Evolutionary conservation across 2,329 filamentous ascomycete species (phyloP), one percentile per base, ranked within the genome.

Genomic region (Tolypocladium sp.): DNA sequence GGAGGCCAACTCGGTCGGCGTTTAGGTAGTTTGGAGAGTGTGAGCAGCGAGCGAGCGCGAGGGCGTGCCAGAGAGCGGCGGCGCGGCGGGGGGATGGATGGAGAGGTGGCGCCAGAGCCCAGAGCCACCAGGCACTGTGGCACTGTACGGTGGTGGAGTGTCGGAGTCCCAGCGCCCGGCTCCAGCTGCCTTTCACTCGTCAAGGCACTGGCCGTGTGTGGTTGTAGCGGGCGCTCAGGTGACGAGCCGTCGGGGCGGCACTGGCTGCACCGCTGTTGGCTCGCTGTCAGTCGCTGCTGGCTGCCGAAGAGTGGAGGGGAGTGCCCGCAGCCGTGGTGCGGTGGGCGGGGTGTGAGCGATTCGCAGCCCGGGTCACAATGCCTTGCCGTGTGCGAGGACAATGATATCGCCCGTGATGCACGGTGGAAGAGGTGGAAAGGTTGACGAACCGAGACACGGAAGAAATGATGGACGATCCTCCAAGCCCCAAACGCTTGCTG

Each of bases 11-110:
- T 44, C 25, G 54, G 44, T 53, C 46, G 54, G 44, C 38, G 58
- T 41, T 51, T 52, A 2, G 9, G 30, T 33, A 35, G 49, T 33
- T 17, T 12, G 49, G 17, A 52, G 49, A 33, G 58, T 37, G 38
- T 27, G 30, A 25, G 38, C 27, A 33, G 66, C 62, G 60, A 64
- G 62, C 56, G 64, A 65, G 40, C 37, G 54, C 41, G 56, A 46
- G 56, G 56, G 56, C 56, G 56, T 58, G 57, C 49, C 57, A 52
- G 49, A 44, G 10, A 44, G 44, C 38, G 51, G 53, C 44, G 25
- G 25, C 46, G 25, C 25, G 46, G 27, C 27, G 49, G 30, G 27
- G 27, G 46, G 46, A 30, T 51, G 46, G 9, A 51, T 33, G 49
- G 49, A 53, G 49, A 53, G 49, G 49, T 53, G 49, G 49, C 49